Evolutionary conservation across 768 basidiomycete species (phyloP), one percentile per base, ranked within the genome.

Genomic region (Suillus plorans): DNA sequence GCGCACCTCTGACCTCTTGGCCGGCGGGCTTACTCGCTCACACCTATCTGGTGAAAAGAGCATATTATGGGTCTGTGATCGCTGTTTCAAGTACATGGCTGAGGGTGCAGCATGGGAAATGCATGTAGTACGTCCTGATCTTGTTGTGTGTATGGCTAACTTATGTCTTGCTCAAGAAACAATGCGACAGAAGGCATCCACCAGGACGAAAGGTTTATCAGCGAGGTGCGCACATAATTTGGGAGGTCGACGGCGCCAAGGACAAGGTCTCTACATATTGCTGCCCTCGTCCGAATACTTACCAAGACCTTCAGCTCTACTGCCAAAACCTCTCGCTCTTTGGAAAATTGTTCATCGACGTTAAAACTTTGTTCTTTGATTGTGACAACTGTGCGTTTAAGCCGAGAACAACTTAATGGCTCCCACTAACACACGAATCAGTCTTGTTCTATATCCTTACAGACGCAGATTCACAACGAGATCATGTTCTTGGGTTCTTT

Each of bases 291-390:
- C 41, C 42, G 20, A 47, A 56, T 39, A 44, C 34, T 22, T 45
- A 65, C 63, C 41, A 60, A 37, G 61, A 36, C 53, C 58, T 61
- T 4, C 73, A 98, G 97, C 83, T 98, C 6, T 99, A 96, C 72
- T 99, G 96, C 75, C 97, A 99, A 76, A 97, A 97, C 72, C 80
- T 99, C 37, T 91, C 95, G 20, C 82, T 99, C 8, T 99, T 98
- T 72, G 97, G 96, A 37, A 99, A 99, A 77, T 82, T 99, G n/a
- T 99, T 99, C 76, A 98, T 99, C 71, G 97, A 99, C 71, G 91
- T 96, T 67, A 99, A 99, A 78, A 97, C 96, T 13, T 79, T 96
- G 18, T 96, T 93, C 77, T 97, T 94, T 71, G 94, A 96, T 71
- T 88, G 87, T 65, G 91, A 94, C 69, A 92, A 91, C 70, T 93